phyloP scores from a whole-genome alignment of 108 stramenopile genomes.

The Skeletonema grethae region DNA sequence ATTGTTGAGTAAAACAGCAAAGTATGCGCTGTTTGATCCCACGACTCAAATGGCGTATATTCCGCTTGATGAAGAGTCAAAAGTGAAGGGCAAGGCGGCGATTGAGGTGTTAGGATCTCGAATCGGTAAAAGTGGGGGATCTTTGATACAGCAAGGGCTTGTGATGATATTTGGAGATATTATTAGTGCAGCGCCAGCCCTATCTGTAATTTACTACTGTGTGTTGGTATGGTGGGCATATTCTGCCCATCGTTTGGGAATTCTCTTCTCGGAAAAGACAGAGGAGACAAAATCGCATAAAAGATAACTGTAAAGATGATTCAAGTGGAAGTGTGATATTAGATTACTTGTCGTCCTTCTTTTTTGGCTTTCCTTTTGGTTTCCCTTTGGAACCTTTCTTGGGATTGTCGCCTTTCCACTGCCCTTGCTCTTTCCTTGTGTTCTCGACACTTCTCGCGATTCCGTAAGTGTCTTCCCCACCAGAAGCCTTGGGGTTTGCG shows the following conservation, averaged over 20 bases:
- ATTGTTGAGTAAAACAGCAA: slow-evolving; percentile 90
- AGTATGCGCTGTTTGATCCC: slow-evolving; percentile 91
- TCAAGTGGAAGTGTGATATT: neutral
- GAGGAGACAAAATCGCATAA: slow-evolving; percentile 29
- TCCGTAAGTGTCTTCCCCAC: slow-evolving; percentile 92
- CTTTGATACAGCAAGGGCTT: slow-evolving; percentile 90
- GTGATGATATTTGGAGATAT: slow-evolving; percentile 93
- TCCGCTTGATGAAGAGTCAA: slow-evolving; percentile 94
- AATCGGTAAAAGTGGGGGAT: slow-evolving; percentile 95
- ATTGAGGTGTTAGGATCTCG: slow-evolving; percentile 95
- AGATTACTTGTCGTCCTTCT: slow-evolving; percentile 9
- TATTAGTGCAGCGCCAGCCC: slow-evolving; percentile 85
- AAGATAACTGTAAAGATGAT: slow-evolving; percentile 4
- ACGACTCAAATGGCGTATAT: slow-evolving; percentile 96
- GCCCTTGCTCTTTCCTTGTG: slow-evolving; percentile 78
- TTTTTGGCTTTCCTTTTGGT: slow-evolving; percentile 24
- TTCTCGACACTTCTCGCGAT: slow-evolving; percentile 77
- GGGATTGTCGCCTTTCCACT: slow-evolving; percentile 60
- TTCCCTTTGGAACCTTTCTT: slow-evolving; percentile 31
- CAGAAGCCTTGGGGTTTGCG: slow-evolving; percentile 81
- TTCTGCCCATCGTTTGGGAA: slow-evolving; percentile 73
- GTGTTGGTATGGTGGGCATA: slow-evolving; percentile 81
- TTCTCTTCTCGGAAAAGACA: slow-evolving; percentile 57
- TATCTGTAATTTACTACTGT: slow-evolving; percentile 81
- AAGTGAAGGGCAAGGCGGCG: slow-evolving; percentile 95